Base-by-base conservation (phyloP, 2,329 filamentous ascomycete genomes). In the Fusarium udum region DNA sequence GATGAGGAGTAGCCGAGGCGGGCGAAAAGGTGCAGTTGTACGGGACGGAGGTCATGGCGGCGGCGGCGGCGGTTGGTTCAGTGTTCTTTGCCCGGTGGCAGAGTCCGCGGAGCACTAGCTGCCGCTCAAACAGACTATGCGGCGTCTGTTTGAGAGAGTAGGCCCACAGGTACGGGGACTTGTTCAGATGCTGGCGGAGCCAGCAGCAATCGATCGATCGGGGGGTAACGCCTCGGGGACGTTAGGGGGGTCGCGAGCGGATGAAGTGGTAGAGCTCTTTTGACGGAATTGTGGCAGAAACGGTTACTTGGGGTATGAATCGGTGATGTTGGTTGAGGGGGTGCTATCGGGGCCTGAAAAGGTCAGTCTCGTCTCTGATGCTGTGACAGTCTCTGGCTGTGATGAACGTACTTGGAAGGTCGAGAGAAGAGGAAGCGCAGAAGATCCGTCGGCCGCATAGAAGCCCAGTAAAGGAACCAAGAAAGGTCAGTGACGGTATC, bases 81-180 rank as follows among this genome's bases (percentile, higher is more conserved):
- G 39, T 49, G 52, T 72, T 80, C 79, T 78, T 80, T 82, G 80
- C 79, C 79, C 78, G 72, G 69, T 79, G 79, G 82, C 81, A 84
- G 84, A 87, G 87, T 90, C 89, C 88, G 92, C 92, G 93, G 93
- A 96, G 94, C 95, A 93, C 94, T 95, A 93, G 94, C 95, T 97
- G 91, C 93, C 91, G 89, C 94, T 91, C 94, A 97, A 94, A 95
- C 93, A 94, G 95, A 95, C 92, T 90, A 92, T 94, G 92, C 90
- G 91, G 92, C 88, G 93, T 93, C 88, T 93, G 94, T 89, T 91
- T 93, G 93, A 95, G 93, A 95, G 93, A 96, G 94, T 95, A 96
- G 94, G 93, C 94, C 94, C 94, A 96, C 92, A 90, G 89, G 88
- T 89, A 84, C 75, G 87, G 88, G 86, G 86, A 83, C 83, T 84